phyloP scores from a whole-genome alignment of 129 eudicot genomes.

The Solidago caesia region DNA sequence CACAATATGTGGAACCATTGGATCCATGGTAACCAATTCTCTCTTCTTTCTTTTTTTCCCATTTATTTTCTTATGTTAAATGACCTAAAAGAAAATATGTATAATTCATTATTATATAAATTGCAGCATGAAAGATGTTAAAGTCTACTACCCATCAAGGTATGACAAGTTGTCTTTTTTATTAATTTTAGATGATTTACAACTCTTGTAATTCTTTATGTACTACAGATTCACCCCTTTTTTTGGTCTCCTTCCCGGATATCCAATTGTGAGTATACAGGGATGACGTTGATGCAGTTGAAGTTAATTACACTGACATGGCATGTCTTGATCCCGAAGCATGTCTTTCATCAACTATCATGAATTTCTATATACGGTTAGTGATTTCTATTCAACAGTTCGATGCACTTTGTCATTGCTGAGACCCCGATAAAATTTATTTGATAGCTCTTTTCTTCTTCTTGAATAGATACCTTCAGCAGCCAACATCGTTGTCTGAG shows the following conservation, averaged over 20 bases:
- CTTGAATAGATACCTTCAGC: constrained; percentile 70
- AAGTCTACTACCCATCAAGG: constrained; percentile 84
- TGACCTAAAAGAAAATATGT: constrained; percentile 9
- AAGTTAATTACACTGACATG: constrained; percentile 57
- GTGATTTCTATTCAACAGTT: constrained; percentile 21
- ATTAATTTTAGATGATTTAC: constrained; percentile 23
- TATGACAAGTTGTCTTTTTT: constrained; percentile 27
- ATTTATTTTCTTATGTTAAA: neutral
- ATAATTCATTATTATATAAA: constrained; percentile 14
- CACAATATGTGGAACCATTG: constrained; percentile 27
- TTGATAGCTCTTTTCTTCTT: constrained; percentile 6
- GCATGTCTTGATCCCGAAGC: constrained; percentile 80
- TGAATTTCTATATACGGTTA: constrained; percentile 88
- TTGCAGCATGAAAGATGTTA: constrained; percentile 54
- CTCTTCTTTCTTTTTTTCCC: neutral
- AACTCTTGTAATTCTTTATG: constrained; percentile 6
- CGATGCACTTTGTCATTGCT: neutral
- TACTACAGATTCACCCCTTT: constrained; percentile 3
- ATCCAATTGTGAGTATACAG: constrained; percentile 38
- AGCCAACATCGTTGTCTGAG: constrained; percentile 33
- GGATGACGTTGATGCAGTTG: constrained; percentile 73
- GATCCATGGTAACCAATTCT: constrained; percentile 40
- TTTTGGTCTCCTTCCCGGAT: constrained; percentile 4
- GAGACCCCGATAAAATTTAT: constrained; percentile 10
- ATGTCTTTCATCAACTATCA: constrained; percentile 80